Evolutionary conservation across 2,329 filamentous ascomycete genomes (phyloP), one percentile per base, ranked within the genome.

Genomic region (Drechslerella coelobrocha): DNA sequence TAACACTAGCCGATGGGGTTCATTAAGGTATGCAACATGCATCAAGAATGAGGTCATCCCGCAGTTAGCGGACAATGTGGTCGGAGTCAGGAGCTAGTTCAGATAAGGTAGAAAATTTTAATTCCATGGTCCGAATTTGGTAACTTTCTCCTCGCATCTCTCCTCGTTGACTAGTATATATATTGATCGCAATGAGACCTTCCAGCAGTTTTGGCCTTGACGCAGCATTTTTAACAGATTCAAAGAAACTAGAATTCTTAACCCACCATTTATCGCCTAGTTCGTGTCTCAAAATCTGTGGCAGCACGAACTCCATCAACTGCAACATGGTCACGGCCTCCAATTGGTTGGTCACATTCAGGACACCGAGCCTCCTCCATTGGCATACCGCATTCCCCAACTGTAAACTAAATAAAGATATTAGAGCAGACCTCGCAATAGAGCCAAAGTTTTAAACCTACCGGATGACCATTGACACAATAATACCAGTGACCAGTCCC

Each of bases 361-460:
- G 88, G 86, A 73, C 88, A 91, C 1, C 77, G 77, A 1, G 86
- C 82, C 17, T 75, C 60, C 76, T 90, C 71, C 85, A 88, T 88
- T 0, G 87, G 84, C 81, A 85, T 84, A 1, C 87, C 87, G 74
- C 87, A 89, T 68, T 89, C 85, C 0, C 86, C 86, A 29, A 89
- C 81, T 0, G 86, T 85, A 73, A 89, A 88, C 1, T 75, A 45
- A 7, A 6, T 50, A 9, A 10, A 7, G 2, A 19, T 31, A 52
- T 54, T 26, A 29, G 23, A 8, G 2, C 7, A 8, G 12, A 10
- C n/a, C 14, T 55, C 24, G 7, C n/a, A n/a, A n/a, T n/a, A n/a
- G n/a, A n/a, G n/a, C n/a, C n/a, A n/a, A n/a, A n/a, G n/a, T n/a
- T n/a, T n/a, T n/a, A 21, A 21, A 59, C 54, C 61, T 72, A 75